phyloP scores from a whole-genome alignment of 371 early-diverging fungal genomes.

The Mycotypha africana region DNA sequence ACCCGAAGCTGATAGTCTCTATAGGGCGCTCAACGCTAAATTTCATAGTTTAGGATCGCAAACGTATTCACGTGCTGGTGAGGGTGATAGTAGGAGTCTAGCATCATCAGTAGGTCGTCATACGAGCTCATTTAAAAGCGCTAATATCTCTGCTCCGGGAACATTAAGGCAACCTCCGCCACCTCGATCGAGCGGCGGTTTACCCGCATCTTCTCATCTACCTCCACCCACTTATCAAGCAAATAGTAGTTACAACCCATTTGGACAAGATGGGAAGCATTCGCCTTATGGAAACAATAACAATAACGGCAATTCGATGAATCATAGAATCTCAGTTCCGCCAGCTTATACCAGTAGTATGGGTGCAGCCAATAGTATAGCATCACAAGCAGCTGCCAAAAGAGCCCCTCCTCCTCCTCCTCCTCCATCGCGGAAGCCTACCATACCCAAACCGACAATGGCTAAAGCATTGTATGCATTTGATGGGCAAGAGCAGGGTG shows the following conservation, averaged over 20 bases:
- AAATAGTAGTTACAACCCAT: slow-evolving; percentile 1
- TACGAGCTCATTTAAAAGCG: slow-evolving; percentile 15
- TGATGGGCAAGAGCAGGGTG: slow-evolving; percentile 66
- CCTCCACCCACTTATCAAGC: slow-evolving; percentile 4
- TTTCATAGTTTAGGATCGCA: slow-evolving; percentile 11
- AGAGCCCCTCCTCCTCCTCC: slow-evolving; percentile 42
- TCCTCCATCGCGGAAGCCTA: slow-evolving; percentile 20
- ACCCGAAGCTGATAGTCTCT: slow-evolving; percentile 80
- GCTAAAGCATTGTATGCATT: slow-evolving; percentile 75
- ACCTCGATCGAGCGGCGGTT: slow-evolving; percentile 9
- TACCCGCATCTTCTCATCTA: slow-evolving; percentile 6
- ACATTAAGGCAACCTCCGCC: slow-evolving; percentile 30
- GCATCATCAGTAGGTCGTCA: slow-evolving; percentile 4
- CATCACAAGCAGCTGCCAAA: slow-evolving; percentile 8
- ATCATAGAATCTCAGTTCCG: no score
- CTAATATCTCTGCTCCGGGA: slow-evolving; percentile 23
- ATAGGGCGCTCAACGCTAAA: slow-evolving; percentile 66
- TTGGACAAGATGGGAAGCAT: slow-evolving; percentile 7
- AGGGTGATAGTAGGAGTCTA: slow-evolving; percentile 7
- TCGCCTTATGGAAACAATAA: not conserved
- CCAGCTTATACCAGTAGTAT: not conserved
- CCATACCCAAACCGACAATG: slow-evolving; percentile 31
- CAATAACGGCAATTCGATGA: not conserved
- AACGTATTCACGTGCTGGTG: slow-evolving; percentile 9
- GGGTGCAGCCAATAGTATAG: not conserved